These are phyloP conservation scores for Hysterangium stoloniferum DNA, from an alignment of 768 basidiomycete genomes.

Conservation along the genomic window DNA sequence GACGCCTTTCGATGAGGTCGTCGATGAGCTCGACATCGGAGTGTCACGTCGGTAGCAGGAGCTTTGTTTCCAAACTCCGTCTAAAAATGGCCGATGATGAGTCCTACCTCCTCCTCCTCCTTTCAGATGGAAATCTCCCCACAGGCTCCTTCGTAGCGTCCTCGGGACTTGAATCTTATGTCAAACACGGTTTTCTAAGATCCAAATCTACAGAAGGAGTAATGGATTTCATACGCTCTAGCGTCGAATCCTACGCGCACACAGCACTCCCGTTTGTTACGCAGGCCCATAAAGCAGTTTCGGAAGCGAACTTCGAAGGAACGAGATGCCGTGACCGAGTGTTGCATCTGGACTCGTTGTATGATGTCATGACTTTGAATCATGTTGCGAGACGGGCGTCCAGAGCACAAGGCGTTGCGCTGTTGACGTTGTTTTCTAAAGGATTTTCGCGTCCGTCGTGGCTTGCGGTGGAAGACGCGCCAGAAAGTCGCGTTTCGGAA, in stretches of 20 bases:
- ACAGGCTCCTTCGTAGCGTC: slow-evolving; percentile 97
- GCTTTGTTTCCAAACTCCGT: too few relatives aligned
- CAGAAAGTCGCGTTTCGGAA: slow-evolving; percentile 15
- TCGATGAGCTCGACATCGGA: slow-evolving; percentile 11
- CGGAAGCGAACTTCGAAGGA: slow-evolving; percentile 14
- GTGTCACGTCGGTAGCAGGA: too few relatives aligned
- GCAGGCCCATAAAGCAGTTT: slow-evolving; percentile 50
- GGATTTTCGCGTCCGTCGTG: slow-evolving; percentile 58
- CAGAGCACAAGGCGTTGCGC: slow-evolving; percentile 84
- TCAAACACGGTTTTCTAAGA: slow-evolving; percentile 69
- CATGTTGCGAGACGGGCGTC: slow-evolving; percentile 85
- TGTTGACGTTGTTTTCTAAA: slow-evolving; percentile 81
- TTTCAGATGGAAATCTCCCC: slow-evolving; percentile 90
- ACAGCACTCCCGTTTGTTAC: slow-evolving; percentile 74
- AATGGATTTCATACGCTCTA: slow-evolving; percentile 60
- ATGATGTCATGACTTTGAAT: slow-evolving; percentile 83
- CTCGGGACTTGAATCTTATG: slow-evolving; percentile 84
- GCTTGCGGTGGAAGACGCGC: slow-evolving; percentile 17
- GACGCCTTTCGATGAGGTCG: neutral
- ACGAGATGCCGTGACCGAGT: slow-evolving; percentile 42
- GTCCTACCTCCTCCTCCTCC: slow-evolving; percentile 65
- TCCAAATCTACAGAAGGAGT: slow-evolving; percentile 21
- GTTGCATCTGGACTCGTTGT: slow-evolving; percentile 58
- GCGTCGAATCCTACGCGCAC: slow-evolving; percentile 68
- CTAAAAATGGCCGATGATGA: slow-evolving; percentile 47